Percentiles rank a stretch among this genome's conserved stretches.
Conservation (phyloP, 805 yeast species). For the Zygotorulaspora florentina region DNA sequence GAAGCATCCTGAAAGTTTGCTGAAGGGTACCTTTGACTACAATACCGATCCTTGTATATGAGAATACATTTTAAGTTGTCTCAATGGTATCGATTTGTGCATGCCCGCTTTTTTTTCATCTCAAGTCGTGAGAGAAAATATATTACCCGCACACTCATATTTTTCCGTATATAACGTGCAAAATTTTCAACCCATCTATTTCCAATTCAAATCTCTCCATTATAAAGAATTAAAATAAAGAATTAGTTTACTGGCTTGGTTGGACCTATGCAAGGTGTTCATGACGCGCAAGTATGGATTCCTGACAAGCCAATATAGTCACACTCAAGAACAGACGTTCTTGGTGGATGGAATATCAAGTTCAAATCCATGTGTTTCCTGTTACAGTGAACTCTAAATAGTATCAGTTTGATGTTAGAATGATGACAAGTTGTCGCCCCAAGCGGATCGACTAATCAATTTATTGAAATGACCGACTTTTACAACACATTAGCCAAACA, state of each 20-base stretch:
- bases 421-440: conserved; percentile 43
- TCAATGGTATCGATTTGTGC: background rate
- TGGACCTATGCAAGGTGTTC: background rate
- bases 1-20: conserved; percentile 2
- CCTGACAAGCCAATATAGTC: no score
- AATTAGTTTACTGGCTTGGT: no score
- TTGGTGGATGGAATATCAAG: conserved; percentile 12
- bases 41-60: background rate
- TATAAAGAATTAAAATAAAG: no score
- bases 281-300: background rate
- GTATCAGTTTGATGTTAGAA: conserved; percentile 4
- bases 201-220: no score
- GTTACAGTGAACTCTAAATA: background rate
- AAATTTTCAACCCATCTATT: background rate
- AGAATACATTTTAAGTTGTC: background rate
- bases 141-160: background rate
- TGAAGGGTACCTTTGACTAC: background rate
- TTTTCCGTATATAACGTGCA: background rate
- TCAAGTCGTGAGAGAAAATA: background rate
- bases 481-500: conserved; percentile 36
- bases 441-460: conserved; percentile 34
- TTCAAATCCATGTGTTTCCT: background rate
- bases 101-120: background rate
- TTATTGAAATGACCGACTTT: conserved; percentile 28
- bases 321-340: conserved; percentile 21